phyloP scores from a whole-genome alignment of 257 asterid genomes.

The Solanum pennellii region DNA sequence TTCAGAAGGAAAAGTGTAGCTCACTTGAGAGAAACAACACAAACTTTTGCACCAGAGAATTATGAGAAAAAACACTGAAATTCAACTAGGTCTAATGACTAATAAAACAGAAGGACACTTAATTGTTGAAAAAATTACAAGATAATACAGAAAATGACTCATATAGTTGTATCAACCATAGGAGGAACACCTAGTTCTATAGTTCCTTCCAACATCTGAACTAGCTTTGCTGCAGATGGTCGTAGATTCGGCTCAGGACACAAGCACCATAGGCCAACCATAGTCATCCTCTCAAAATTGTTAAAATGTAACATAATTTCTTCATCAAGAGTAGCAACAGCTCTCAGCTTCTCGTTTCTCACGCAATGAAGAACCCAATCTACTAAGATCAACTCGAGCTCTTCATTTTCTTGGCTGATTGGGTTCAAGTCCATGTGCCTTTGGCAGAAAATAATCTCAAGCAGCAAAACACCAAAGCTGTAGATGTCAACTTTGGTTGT shows the following conservation, averaged over 20 bases:
- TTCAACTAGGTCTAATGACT: neutral
- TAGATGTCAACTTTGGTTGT: conserved; percentile 50
- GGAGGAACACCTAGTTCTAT: neutral
- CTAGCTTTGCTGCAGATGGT: neutral
- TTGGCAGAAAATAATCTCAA: conserved; percentile 21
- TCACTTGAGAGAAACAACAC: neutral
- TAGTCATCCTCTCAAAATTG: neutral
- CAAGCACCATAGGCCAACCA: conserved; percentile 1
- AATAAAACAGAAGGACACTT: neutral
- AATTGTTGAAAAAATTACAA: neutral
- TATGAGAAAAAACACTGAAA: neutral
- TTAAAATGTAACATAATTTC: neutral
- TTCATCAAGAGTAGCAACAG: neutral
- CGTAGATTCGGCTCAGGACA: neutral
- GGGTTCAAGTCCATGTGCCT: neutral
- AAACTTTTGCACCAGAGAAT: neutral
- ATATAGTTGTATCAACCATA: neutral
- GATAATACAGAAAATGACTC: neutral
- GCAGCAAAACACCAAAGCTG: conserved; percentile 40
- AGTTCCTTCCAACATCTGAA: conserved; percentile 1
- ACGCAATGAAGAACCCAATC: neutral
- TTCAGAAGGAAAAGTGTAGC: neutral
- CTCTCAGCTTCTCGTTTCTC: neutral
- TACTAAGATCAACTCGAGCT: neutral
- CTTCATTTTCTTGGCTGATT: neutral